Evolutionary conservation across 2,329 filamentous ascomycete species (phyloP), one percentile per base, ranked within the genome.

Genomic region (Aureobasidium pullulans): DNA sequence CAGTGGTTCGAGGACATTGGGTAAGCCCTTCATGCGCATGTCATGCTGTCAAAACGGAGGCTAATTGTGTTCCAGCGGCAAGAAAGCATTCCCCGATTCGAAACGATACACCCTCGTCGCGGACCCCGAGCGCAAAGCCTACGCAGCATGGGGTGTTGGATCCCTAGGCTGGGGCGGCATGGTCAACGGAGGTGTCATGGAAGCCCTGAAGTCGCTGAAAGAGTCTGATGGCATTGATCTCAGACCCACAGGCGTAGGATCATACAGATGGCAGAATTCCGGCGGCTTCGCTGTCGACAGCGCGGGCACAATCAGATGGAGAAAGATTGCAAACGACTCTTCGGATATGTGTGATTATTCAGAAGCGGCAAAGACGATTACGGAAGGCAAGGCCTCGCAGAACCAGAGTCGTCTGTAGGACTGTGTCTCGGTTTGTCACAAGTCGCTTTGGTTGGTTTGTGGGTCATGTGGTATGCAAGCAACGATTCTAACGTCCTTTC

Each of bases 121-220:
- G 32, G 86, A 90, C 70, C 71, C 79, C 13, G 74, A 80, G 48
- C 77, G 85, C 52, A 77, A 83, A 60, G 69, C 84, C 3, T 89
- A 87, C 67, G 81, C 81, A 2, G 75, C 77, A 59, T 89, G 85
- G 84, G 87, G 87, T 0, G 74, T 90, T 2, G 85, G 85, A 6
- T 71, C 81, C 3, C 80, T 81, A 1, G 79, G 75, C 19, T 80
- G 82, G 60, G 84, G 82, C 79, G 84, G 89, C 66, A 79, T 86
- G 6, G 70, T 87, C 15, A 82, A 77, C 28, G 54, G 57, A 46
- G 43, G 57, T 42, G 53, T 63, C 8, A 52, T 62, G 58, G 50
- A 49, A 11, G 50, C 48, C 6, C 47, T 63, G 16, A 61, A 63
- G 47, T 39, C 59, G n/a, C n/a, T 60, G 10, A 63, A 63, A 44